Base-by-base conservation (phyloP, 495 filamentous ascomycete species). In the Melanomma pulvis-pyrius region DNA sequence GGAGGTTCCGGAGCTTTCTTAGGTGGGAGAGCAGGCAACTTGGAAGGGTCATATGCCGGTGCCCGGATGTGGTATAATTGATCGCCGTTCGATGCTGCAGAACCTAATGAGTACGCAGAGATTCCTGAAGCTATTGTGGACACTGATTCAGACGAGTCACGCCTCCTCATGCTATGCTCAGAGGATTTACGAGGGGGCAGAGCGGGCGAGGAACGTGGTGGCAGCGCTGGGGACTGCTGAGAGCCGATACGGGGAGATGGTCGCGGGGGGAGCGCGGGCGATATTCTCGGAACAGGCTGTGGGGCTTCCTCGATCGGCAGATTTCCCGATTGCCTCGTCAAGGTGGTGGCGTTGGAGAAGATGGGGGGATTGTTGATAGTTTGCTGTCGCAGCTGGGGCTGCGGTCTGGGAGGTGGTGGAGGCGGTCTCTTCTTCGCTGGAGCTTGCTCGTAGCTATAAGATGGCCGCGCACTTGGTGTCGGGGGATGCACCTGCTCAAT, bases 401-500 rank as follows among this genome's bases (percentile, higher is more conserved):
- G 56, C 13, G 77, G 75, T 65, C 74, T 65, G 6, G 63, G 64
- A 32, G 79, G 82, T 59, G 77, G 80, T 12, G 65, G 65, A 39
- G 69, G 65, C 30, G 68, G 73, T 34, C 71, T 51, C 34, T 75
- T 53, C 47, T 70, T 72, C 24, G 51, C 24, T 13, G 56, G 28
- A 15, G 70, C 57, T 55, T 74, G 68, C 13, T 71, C 69, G 55
- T 71, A 75, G 58, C 30, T 71, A 61, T 68, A 74, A 56, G 68
- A 72, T 47, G 75, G 69, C 32, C 63, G 68, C 50, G 70, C 63
- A 13, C 53, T 74, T 41, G 75, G 74, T 26, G 77, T 73, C 19
- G 73, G 72, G 21, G 78, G 76, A 28, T 83, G 81, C 48, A 85
- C 75, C 63, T 88, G 81, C 36, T 82, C 78, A 57, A 83, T 78